Conservation (phyloP, 306 rosid genomes). For the Trifolium subterraneum region DNA sequence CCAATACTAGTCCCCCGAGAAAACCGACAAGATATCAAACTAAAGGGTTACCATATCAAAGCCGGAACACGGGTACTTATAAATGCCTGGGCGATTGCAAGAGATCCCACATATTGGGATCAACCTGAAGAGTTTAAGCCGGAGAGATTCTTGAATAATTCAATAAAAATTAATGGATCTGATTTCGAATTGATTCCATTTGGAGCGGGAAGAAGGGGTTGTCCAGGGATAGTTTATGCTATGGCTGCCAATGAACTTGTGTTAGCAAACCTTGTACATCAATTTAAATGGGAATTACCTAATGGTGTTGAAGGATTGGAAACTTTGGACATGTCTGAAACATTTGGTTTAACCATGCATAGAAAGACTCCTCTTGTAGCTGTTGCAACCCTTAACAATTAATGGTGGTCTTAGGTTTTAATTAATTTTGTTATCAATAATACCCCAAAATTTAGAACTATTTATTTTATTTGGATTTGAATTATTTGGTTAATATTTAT, state of each 20-base stretch:
- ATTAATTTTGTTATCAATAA: too few relatives aligned
- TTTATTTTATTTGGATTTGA: too few relatives aligned
- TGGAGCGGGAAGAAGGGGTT: constrained; percentile 45
- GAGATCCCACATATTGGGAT: constrained; percentile 44
- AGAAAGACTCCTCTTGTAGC: constrained; percentile 46
- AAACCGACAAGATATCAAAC: constrained; percentile 32
- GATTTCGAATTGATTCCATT: constrained; percentile 35
- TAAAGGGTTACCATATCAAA: constrained; percentile 20
- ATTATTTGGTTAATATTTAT: too few relatives aligned
- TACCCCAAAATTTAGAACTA: too few relatives aligned
- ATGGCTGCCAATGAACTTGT: constrained; percentile 35
- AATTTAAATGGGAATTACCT: neutral
- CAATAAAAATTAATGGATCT: constrained; percentile 42
- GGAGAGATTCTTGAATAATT: constrained; percentile 45
- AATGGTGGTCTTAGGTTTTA: too few relatives aligned
- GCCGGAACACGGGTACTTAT: constrained; percentile 18
- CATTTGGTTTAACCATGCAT: constrained; percentile 32
- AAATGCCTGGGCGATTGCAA: neutral
- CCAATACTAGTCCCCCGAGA: constrained; percentile 55
- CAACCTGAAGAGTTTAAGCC: constrained; percentile 48
- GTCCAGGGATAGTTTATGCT: constrained; percentile 47
- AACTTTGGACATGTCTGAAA: constrained; percentile 49
- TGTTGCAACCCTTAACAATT: constrained; percentile 1
- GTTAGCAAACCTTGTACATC: too few relatives aligned
- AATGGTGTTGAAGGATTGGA: neutral